Conservation (phyloP, 1,284 basidiomycete genomes). For the Apiotrichum siamense region DNA sequence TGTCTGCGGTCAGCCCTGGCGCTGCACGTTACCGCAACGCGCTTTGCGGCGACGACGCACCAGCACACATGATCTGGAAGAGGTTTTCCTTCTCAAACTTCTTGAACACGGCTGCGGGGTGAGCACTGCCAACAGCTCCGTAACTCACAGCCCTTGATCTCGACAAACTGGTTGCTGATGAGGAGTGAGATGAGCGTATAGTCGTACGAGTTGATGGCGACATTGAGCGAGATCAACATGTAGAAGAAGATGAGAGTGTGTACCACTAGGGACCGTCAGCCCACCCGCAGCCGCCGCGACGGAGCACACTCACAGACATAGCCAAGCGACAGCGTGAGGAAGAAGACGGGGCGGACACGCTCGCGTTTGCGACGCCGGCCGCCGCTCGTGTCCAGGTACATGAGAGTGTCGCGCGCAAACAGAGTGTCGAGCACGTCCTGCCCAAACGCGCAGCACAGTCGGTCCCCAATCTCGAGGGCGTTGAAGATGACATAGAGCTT, state of each 20-base stretch:
- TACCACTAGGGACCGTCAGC: conserved; percentile 54
- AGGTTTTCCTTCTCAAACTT: conserved; percentile 99
- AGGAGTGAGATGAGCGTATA: conserved; percentile 90
- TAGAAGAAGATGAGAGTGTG: conserved; percentile 96
- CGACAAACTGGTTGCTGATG: conserved; percentile 97
- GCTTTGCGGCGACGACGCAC: too few relatives aligned
- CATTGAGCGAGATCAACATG: conserved; percentile 90
- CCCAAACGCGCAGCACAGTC: conserved; percentile 91
- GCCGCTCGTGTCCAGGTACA: conserved; percentile 23
- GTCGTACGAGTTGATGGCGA: conserved; percentile 98
- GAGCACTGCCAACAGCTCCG: conserved; percentile 7
- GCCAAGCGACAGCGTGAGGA: conserved; percentile 72
- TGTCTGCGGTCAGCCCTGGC: conserved; percentile 57
- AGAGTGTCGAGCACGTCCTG: conserved; percentile 96
- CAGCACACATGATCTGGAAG: conserved; percentile 98
- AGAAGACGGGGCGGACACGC: conserved; percentile 64
- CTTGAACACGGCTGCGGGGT: conserved; percentile 72
- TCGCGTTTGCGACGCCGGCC: conserved; percentile 38
- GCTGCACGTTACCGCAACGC: neutral
- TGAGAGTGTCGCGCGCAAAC: conserved; percentile 76
- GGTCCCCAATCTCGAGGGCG: conserved; percentile 93
- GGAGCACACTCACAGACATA: conserved; percentile 65
- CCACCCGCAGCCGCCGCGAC: neutral
- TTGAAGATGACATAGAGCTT: conserved; percentile 99
- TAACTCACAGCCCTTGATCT: conserved; percentile 83